Percentiles rank a stretch among this genome's conserved stretches.
Evolutionary conservation across 208 protist species (phyloP).

Genomic region (Crithidia fasciculata): DNA sequence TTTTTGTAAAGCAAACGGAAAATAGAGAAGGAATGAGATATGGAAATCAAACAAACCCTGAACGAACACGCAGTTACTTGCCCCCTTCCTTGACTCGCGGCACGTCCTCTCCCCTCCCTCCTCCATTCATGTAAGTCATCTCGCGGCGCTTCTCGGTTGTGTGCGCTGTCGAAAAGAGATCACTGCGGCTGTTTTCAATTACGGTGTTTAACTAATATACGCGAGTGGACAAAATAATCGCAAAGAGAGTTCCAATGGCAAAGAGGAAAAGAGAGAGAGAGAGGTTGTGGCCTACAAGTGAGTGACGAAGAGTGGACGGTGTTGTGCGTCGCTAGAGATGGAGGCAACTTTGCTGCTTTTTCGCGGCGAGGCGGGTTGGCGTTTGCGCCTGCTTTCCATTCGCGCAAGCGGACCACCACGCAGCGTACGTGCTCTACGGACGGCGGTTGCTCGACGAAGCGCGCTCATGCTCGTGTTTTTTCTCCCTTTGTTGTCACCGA

Average conservation of each 20-base stretch:
- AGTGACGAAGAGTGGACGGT: no score
- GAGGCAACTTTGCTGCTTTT: no score
- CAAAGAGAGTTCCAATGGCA: conserved; percentile 8
- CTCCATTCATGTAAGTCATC: conserved; percentile 1
- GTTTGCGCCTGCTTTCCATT: no score
- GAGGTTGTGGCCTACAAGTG: not conserved
- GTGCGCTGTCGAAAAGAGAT: not conserved
- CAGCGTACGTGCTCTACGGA: no score
- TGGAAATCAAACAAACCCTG: conserved; percentile 11
- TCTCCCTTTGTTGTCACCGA: no score
- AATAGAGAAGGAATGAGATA: not conserved
- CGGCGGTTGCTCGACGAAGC: no score
- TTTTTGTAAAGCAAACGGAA: conserved; percentile 9
- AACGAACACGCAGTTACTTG: conserved; percentile 12
- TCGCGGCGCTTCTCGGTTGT: not conserved
- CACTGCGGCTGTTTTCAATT: conserved; percentile 9
- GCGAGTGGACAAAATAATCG: conserved; percentile 4
- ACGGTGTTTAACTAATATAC: conserved; percentile 20
- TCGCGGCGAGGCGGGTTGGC: no score
- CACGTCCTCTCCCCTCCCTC: not conserved
- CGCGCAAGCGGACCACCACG: no score
- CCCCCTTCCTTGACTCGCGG: not conserved
- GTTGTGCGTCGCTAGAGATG: no score
- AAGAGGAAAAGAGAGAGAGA: conserved; percentile 12
- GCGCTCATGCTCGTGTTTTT: no score